A percentile compares a stretch with the other conserved stretches of the same genome.
Evolutionary conservation across 164 flowering plant genomes (phyloP).

Genomic region (Taxillus chinensis): DNA sequence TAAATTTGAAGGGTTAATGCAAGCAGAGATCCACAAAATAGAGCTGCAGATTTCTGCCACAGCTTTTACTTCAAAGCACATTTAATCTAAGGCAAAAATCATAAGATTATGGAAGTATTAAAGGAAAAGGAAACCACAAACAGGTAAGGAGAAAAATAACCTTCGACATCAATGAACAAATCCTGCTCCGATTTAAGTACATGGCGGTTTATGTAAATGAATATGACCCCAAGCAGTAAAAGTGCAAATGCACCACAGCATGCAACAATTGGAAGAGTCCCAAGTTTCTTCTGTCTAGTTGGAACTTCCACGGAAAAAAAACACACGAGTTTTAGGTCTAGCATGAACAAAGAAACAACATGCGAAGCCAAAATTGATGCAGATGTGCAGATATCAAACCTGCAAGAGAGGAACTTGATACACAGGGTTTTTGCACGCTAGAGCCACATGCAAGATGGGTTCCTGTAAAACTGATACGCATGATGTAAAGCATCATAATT

Average conservation of each 20-base stretch:
- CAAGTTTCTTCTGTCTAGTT: constrained; percentile 26
- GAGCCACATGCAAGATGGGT: constrained; percentile 58
- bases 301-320: constrained; percentile 30
- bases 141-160: constrained; percentile 18
- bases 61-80: too few relatives aligned
- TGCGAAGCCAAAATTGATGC: neutral
- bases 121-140: too few relatives aligned
- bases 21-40: too few relatives aligned
- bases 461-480: constrained; percentile 60
- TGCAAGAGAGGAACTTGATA: constrained; percentile 34
- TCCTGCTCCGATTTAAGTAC: constrained; percentile 32
- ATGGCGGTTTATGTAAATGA: constrained; percentile 24
- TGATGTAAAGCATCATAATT: neutral
- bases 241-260: constrained; percentile 39
- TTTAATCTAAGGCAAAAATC: too few relatives aligned
- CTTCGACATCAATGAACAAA: constrained; percentile 66
- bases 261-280: constrained; percentile 18
- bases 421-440: constrained; percentile 51
- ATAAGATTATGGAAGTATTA: too few relatives aligned
- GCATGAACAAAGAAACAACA: neutral
- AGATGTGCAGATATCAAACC: constrained; percentile 23
- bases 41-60: too few relatives aligned
- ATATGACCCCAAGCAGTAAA: constrained; percentile 37
- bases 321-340: neutral
- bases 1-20: too few relatives aligned